These are phyloP conservation scores for Paratinospora sagittata DNA, from an alignment of 164 flowering plant genomes.

Conservation along the genomic window DNA sequence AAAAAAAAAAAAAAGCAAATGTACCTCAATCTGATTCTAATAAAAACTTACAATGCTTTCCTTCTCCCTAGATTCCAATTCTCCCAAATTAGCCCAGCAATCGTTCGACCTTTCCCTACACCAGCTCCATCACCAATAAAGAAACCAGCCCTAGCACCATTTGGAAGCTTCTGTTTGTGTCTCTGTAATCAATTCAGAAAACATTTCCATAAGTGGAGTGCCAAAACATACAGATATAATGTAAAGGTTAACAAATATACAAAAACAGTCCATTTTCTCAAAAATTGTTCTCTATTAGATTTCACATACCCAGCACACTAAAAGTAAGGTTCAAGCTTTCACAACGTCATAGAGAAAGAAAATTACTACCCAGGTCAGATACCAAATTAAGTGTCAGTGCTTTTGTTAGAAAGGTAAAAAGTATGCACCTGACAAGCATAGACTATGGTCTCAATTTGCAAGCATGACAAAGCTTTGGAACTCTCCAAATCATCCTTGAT, in stretches of 20 bases:
- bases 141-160: constrained; percentile 86
- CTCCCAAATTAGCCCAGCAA: constrained; percentile 98
- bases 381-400: background rate
- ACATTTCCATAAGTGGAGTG: background rate
- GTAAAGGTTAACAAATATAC: background rate
- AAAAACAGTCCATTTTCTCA: background rate
- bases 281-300: background rate
- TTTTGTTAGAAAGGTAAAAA: background rate
- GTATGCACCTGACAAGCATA: constrained; percentile 85
- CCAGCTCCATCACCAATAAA: constrained; percentile 99
- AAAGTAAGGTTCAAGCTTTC: too few species aligned
- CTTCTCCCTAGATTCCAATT: constrained; percentile 89
- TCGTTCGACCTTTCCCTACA: constrained; percentile 96
- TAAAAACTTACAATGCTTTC: constrained; percentile 72
- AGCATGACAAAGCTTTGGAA: constrained; percentile 73
- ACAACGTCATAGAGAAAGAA: background rate
- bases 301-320: too few species aligned
- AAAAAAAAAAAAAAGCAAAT: too few species aligned
- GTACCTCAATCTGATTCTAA: background rate
- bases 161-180: constrained; percentile 69
- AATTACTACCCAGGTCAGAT: background rate
- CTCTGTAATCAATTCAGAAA: constrained; percentile 43
- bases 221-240: background rate
- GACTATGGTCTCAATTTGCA: constrained; percentile 92
- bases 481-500: constrained; percentile 60